phyloP scores from a whole-genome alignment of 2,329 filamentous ascomycete species.

The Albifimbria verrucaria region DNA sequence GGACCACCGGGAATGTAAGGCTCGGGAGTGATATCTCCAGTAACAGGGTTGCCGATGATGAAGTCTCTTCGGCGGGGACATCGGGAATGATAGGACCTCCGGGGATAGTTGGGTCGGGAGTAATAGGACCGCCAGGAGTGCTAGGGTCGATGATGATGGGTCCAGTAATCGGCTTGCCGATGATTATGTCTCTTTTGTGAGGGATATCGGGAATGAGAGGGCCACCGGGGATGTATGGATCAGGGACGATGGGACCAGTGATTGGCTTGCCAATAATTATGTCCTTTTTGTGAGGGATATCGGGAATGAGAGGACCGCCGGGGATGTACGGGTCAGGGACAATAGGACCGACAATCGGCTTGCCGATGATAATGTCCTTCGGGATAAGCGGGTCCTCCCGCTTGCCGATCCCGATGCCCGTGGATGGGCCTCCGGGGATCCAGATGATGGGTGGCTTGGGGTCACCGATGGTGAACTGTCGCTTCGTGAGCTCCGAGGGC shows the following conservation, averaged over 20 bases:
- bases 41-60: too few relatives aligned
- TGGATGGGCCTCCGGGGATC: not conserved
- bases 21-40: not conserved
- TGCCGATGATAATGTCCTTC: not conserved
- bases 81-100: not conserved
- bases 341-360: not conserved
- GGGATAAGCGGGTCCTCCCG: not conserved
- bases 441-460: not conserved
- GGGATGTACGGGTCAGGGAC: not conserved
- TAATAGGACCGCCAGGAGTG: not conserved
- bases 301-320: not conserved
- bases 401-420: not conserved
- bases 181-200: not conserved
- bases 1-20: not conserved
- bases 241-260: not conserved
- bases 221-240: not conserved
- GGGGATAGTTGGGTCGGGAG: not conserved
- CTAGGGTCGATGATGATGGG: too few relatives aligned
- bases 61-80: not conserved
- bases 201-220: not conserved
- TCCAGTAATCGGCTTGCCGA: not conserved
- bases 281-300: not conserved
- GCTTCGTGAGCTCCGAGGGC: not conserved
- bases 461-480: slow-evolving; percentile 2
- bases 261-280: not conserved